Evolutionary conservation across 2,329 filamentous ascomycete genomes (phyloP).

Genomic region (Stemphylium lycopersici): DNA sequence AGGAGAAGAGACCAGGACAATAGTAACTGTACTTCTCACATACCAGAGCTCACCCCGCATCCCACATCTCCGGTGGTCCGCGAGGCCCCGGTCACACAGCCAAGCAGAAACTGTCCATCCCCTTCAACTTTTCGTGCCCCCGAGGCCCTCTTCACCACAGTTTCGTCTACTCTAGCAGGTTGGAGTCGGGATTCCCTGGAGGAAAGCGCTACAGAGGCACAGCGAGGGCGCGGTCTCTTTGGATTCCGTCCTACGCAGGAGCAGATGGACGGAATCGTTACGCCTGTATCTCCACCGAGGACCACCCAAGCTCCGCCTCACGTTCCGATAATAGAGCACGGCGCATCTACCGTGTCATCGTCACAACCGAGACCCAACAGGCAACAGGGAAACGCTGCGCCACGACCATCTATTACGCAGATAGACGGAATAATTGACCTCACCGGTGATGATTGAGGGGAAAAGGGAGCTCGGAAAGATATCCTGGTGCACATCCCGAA

Average conservation of each 20-base stretch:
- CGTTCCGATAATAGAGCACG: background rate
- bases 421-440: slow-evolving; percentile 21
- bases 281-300: slow-evolving; percentile 1
- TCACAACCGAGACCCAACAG: background rate
- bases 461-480: slow-evolving; percentile 19
- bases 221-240: background rate
- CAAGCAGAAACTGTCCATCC: background rate
- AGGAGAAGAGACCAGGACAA: too few relatives aligned
- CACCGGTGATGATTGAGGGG: slow-evolving; percentile 16
- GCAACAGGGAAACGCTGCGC: background rate
- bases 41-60: background rate
- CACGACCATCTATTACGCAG: background rate
- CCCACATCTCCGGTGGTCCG: background rate
- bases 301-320: background rate
- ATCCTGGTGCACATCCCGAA: slow-evolving; percentile 21
- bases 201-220: too few relatives aligned
- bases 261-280: slow-evolving; percentile 6
- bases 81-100: background rate
- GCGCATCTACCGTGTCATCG: background rate
- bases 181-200: too few relatives aligned
- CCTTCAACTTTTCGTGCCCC: background rate
- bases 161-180: background rate
- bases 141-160: too few relatives aligned
- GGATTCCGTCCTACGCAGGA: background rate
- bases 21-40: background rate